These are phyloP conservation scores for Arthromyces matolae DNA, from an alignment of 768 basidiomycete species.

Conservation along the genomic window DNA sequence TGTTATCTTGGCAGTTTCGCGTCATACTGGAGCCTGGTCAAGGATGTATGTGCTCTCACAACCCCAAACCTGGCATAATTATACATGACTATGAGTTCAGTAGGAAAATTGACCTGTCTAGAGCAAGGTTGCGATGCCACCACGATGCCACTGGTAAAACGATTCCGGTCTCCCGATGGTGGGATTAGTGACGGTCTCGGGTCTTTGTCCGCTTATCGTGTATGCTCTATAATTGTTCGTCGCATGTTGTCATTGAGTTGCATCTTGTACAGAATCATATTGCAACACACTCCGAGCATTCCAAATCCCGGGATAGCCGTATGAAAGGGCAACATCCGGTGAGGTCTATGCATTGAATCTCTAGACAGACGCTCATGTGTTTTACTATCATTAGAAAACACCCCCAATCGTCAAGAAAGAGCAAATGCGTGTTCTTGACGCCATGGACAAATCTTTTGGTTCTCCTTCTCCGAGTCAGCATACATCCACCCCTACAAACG, in stretches of 20 bases:
- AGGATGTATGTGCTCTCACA: slow-evolving; percentile 37
- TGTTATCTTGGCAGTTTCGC: slow-evolving; percentile 29
- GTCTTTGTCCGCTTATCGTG: slow-evolving; percentile 43
- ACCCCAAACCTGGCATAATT: slow-evolving; percentile 2
- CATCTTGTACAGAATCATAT: slow-evolving; percentile 26
- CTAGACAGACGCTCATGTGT: slow-evolving; percentile 6
- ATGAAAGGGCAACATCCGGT: slow-evolving; percentile 17
- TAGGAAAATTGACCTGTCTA: slow-evolving; percentile 41
- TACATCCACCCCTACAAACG: neutral
- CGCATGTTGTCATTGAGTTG: neutral
- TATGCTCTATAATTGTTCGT: slow-evolving; percentile 21
- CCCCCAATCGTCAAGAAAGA: slow-evolving; percentile 4
- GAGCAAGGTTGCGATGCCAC: slow-evolving; percentile 40
- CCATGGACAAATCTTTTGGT: slow-evolving; percentile 10
- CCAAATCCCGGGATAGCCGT: slow-evolving; percentile 20
- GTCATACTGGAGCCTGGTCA: slow-evolving; percentile 31
- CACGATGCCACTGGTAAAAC: slow-evolving; percentile 29
- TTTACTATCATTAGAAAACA: neutral
- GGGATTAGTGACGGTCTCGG: slow-evolving; percentile 42
- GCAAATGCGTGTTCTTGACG: slow-evolving; percentile 4
- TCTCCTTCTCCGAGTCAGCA: neutral
- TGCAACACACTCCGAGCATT: slow-evolving; percentile 25
- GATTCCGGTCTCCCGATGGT: slow-evolving; percentile 32
- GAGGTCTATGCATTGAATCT: neutral
- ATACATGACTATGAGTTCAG: slow-evolving; percentile 21